Percentiles rank a stretch among this genome's conserved stretches.
These are phyloP conservation scores for Amanita subjunquillea DNA, from an alignment of 768 basidiomycete genomes.

Conservation along the genomic window DNA sequence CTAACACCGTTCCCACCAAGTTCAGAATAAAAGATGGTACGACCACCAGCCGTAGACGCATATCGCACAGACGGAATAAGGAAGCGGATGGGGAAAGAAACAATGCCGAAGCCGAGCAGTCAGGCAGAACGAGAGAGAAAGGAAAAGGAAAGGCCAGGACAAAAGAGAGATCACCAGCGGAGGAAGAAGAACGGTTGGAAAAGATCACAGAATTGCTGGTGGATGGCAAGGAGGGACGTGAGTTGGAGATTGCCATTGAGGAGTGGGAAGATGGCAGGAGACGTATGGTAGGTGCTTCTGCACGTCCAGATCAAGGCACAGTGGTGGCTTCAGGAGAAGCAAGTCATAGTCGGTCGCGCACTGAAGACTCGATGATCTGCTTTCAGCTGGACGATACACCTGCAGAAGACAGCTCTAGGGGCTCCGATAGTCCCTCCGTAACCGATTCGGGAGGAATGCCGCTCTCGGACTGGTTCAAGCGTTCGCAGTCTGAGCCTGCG, in stretches of 20 bases:
- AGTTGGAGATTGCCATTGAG: slow-evolving; percentile 50
- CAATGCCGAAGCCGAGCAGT: slow-evolving; percentile 11
- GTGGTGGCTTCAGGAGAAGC: neutral
- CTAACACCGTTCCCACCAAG: slow-evolving; percentile 30
- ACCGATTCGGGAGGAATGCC: slow-evolving; percentile 19
- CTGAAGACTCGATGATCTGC: neutral
- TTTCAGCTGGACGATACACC: neutral
- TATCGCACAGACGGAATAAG: slow-evolving; percentile 7
- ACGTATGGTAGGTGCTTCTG: neutral
- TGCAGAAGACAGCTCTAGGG: neutral
- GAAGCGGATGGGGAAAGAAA: neutral
- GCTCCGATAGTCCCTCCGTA: neutral
- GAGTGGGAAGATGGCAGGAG: slow-evolving; percentile 40
- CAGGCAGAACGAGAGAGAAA: slow-evolving; percentile 10
- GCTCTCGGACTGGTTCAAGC: slow-evolving; percentile 57
- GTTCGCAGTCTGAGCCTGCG: slow-evolving; percentile 48
- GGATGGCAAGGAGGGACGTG: slow-evolving; percentile 55
- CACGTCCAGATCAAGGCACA: neutral
- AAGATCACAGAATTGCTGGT: slow-evolving; percentile 62
- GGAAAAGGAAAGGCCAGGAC: slow-evolving; percentile 15
- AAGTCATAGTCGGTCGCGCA: neutral
- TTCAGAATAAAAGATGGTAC: slow-evolving; percentile 20
- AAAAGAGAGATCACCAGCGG: slow-evolving; percentile 12
- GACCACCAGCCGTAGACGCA: slow-evolving; percentile 11
- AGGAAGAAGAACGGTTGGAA: slow-evolving; percentile 35